These are phyloP conservation scores for Xylariaceae sp. DNA, from an alignment of 2,329 filamentous ascomycete species.

Conservation along the genomic window DNA sequence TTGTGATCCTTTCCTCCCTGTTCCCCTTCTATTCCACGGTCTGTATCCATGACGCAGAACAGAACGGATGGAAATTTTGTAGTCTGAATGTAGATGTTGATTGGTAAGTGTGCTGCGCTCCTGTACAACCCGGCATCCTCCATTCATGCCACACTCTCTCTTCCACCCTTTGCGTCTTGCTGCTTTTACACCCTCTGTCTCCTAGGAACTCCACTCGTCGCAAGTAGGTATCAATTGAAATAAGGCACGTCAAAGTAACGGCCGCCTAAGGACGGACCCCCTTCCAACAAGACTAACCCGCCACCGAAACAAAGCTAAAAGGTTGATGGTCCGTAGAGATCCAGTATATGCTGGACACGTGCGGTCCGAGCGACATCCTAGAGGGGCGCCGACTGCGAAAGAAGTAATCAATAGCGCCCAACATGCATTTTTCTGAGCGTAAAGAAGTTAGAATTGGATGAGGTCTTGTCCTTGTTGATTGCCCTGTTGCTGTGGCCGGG, in stretches of 20 bases:
- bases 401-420: background rate
- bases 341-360: background rate
- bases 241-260: constrained; percentile 3
- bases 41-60: background rate
- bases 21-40: background rate
- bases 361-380: background rate
- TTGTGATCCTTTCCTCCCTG: background rate
- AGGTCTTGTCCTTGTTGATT: constrained; percentile 61
- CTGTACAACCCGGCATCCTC: constrained; percentile 15
- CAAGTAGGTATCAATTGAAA: constrained; percentile 24
- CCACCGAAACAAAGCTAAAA: constrained; percentile 3
- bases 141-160: background rate
- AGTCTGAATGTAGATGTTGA: constrained; percentile 14
- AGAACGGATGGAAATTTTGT: background rate
- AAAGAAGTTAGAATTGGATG: constrained; percentile 63
- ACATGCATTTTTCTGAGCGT: background rate
- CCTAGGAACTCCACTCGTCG: constrained; percentile 13
- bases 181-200: background rate
- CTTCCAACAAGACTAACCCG: background rate
- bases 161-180: background rate
- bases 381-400: background rate
- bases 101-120: constrained; percentile 17
- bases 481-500: constrained; percentile 56
- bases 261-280: background rate
- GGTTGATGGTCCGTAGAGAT: background rate